Evolutionary conservation across 176 grass and related monocot genomes (phyloP).

Genomic region (Oryza coarctata): DNA sequence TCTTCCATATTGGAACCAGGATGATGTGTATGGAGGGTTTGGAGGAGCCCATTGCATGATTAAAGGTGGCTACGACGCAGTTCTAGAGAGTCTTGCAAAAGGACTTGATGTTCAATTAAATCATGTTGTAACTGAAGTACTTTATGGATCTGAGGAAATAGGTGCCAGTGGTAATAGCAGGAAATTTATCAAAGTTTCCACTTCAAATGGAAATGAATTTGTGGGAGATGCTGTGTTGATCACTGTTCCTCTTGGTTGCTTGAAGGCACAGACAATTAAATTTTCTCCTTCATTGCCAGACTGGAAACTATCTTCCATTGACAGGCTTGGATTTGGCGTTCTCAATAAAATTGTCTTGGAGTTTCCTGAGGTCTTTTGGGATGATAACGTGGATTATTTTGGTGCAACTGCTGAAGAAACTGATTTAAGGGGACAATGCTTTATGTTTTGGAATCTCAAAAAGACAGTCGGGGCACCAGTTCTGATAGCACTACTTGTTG

Average conservation of each 20-base stretch:
- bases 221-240: constrained; percentile 84
- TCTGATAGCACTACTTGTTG: constrained; percentile 87
- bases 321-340: constrained; percentile 86
- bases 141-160: constrained; percentile 47
- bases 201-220: constrained; percentile 76
- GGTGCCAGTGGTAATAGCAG: constrained; percentile 23
- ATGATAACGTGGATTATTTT: constrained; percentile 98
- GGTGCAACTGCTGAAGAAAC: constrained; percentile 94
- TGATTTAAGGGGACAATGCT: constrained; percentile 81
- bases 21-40: constrained; percentile 97
- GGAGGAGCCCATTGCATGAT: constrained; percentile 99
- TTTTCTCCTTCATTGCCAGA: constrained; percentile 90
- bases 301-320: constrained; percentile 87
- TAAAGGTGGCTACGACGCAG: constrained; percentile 88
- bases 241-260: constrained; percentile 93
- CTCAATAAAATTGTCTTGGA: constrained; percentile 95
- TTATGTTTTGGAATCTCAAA: constrained; percentile 99
- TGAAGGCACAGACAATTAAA: constrained; percentile 83
- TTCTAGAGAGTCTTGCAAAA: constrained; percentile 71
- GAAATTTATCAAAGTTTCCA: constrained; percentile 70
- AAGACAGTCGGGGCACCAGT: constrained; percentile 88
- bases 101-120: constrained; percentile 89
- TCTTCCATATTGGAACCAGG: constrained; percentile 98
- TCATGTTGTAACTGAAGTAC: constrained; percentile 70
- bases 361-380: constrained; percentile 92